These are phyloP conservation scores for Groenewaldozyma salmanticensis DNA, from an alignment of 805 yeast genomes.

Conservation along the genomic window DNA sequence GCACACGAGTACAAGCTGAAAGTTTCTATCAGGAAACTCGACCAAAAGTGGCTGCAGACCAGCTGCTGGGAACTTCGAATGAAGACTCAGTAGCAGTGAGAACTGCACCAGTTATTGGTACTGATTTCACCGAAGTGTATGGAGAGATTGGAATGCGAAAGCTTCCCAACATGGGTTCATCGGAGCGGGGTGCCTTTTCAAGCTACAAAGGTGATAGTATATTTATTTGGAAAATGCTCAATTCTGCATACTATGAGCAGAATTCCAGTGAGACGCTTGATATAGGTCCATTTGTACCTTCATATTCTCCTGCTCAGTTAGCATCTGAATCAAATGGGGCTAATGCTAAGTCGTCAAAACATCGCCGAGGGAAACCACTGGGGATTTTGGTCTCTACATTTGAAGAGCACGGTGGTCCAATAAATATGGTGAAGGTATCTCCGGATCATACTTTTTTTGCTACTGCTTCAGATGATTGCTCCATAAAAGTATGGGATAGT, in stretches of 20 bases:
- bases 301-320: slow-evolving; percentile 5
- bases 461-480: slow-evolving; percentile 71
- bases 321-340: background rate
- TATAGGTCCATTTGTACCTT: slow-evolving; percentile 44
- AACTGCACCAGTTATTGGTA: slow-evolving; percentile 10
- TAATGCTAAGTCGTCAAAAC: background rate
- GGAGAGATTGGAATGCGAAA: slow-evolving; percentile 12
- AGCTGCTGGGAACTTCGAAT: background rate
- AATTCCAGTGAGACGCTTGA: slow-evolving; percentile 45
- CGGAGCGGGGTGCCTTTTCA: slow-evolving; percentile 24
- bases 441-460: slow-evolving; percentile 58
- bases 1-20: background rate
- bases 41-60: background rate
- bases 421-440: slow-evolving; percentile 50
- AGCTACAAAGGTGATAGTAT: slow-evolving; percentile 64
- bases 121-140: slow-evolving; percentile 13
- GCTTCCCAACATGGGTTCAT: slow-evolving; percentile 4
- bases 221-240: slow-evolving; percentile 48
- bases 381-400: slow-evolving; percentile 56
- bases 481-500: slow-evolving; percentile 70
- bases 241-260: slow-evolving; percentile 45
- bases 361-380: slow-evolving; percentile 29
- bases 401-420: slow-evolving; percentile 48
- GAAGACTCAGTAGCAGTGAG: background rate
- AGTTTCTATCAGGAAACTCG: background rate